These are phyloP conservation scores for Solanum megistacrolobum DNA, from an alignment of 257 asterid genomes.

Conservation along the genomic window DNA sequence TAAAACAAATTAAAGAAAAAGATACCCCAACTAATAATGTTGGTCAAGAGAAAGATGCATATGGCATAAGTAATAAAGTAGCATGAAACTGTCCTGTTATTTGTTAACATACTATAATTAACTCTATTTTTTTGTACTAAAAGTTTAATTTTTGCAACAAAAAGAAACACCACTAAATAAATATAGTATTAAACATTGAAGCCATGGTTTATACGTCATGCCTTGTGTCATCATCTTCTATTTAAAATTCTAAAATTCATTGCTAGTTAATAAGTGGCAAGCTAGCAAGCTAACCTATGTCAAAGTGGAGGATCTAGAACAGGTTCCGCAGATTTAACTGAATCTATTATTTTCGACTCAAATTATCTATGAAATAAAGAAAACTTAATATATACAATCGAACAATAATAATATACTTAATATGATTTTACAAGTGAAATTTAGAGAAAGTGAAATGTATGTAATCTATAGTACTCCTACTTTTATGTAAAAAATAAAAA, in stretches of 20 bases:
- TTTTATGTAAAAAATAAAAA: background rate
- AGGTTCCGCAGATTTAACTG: background rate
- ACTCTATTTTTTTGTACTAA: background rate
- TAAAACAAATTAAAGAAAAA: background rate
- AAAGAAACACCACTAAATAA: background rate
- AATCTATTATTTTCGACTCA: background rate
- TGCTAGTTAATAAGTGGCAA: background rate
- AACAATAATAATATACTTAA: background rate
- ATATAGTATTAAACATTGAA: background rate
- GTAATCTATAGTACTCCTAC: too few species aligned
- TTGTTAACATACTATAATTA: background rate
- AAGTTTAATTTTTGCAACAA: background rate
- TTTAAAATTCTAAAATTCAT: background rate
- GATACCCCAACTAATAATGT: background rate
- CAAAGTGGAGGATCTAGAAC: background rate
- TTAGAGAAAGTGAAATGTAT: too few species aligned
- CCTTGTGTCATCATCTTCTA: background rate
- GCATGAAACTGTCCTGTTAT: background rate
- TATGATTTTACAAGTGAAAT: too few species aligned
- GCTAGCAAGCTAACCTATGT: background rate
- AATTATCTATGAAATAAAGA: fast-evolving
- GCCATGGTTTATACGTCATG: background rate
- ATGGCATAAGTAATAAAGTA: background rate
- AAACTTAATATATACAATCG: background rate
- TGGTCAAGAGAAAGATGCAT: background rate